phyloP scores from a whole-genome alignment of 768 basidiomycete genomes.

The Tubosaeta sp. region DNA sequence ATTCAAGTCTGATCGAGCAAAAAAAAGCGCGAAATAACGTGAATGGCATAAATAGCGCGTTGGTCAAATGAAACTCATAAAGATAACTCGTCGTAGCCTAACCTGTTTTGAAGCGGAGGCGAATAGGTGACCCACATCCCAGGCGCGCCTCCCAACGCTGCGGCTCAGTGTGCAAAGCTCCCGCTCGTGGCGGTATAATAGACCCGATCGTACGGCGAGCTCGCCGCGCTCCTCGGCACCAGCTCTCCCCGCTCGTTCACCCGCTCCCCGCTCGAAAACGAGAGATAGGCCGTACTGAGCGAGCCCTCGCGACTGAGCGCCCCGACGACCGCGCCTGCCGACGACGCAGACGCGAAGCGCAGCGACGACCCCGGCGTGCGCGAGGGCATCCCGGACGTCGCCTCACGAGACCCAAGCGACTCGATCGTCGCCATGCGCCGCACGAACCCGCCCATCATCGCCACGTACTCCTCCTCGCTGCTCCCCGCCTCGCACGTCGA shows the following conservation, averaged over 20 bases:
- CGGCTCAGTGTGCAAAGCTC: slow-evolving; percentile 6
- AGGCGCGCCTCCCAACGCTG: background rate
- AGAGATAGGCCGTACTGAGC: slow-evolving; percentile 23
- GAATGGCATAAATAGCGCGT: slow-evolving; percentile 25
- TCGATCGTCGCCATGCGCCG: slow-evolving; percentile 81
- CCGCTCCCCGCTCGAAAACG: slow-evolving; percentile 21
- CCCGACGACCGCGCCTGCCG: background rate
- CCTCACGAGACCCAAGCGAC: slow-evolving; percentile 66
- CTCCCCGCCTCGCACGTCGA: slow-evolving; percentile 9
- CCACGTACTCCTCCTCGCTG: slow-evolving; percentile 38
- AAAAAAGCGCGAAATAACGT: background rate
- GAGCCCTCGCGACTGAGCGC: slow-evolving; percentile 10
- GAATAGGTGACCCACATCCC: background rate
- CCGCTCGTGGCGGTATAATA: slow-evolving; percentile 17
- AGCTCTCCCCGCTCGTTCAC: slow-evolving; percentile 31
- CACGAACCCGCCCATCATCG: slow-evolving; percentile 59
- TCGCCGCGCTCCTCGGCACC: slow-evolving; percentile 4
- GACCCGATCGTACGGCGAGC: slow-evolving; percentile 10
- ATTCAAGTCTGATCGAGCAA: background rate
- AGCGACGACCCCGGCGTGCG: slow-evolving; percentile 25
- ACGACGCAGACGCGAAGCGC: slow-evolving; percentile 10
- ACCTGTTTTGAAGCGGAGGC: background rate
- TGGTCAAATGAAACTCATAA: slow-evolving; percentile 18
- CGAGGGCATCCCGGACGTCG: slow-evolving; percentile 11
- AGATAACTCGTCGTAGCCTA: slow-evolving; percentile 12